Evolutionary conservation across 148 eudicot species (phyloP).

Genomic region (Simmondsia chinensis): DNA sequence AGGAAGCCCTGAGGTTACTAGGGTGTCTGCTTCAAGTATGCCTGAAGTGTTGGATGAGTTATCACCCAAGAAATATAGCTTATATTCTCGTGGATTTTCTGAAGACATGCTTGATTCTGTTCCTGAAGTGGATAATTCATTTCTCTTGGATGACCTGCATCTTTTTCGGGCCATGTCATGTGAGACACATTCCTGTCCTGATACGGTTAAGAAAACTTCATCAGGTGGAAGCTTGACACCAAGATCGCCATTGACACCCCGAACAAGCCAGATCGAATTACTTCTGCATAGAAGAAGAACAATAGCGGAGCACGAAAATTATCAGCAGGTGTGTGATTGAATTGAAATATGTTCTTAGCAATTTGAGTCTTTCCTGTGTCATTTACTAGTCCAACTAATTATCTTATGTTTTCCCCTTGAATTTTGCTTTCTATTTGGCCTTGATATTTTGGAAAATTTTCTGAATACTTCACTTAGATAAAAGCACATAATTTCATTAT

Average conservation of each 20-base stretch:
- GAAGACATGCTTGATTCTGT: constrained; percentile 52
- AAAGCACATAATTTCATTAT: too few relatives aligned
- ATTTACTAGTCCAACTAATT: too few relatives aligned
- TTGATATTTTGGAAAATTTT: too few relatives aligned
- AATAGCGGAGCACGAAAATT: constrained; percentile 76
- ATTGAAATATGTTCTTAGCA: too few relatives aligned
- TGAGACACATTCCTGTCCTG: constrained; percentile 28
- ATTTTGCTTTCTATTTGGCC: too few relatives aligned
- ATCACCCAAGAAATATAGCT: constrained; percentile 35
- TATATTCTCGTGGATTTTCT: constrained; percentile 30
- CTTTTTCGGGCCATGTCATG: constrained; percentile 21
- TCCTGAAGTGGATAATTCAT: constrained; percentile 40
- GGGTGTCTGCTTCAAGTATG: constrained; percentile 36
- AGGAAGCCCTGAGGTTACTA: constrained; percentile 40
- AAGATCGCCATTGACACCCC: constrained; percentile 88
- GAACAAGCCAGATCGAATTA: constrained; percentile 71
- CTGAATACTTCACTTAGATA: too few relatives aligned
- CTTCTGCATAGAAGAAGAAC: constrained; percentile 57
- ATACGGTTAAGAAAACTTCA: constrained; percentile 39
- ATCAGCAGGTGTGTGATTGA: constrained; percentile 52
- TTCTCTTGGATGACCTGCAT: constrained; percentile 31
- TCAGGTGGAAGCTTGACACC: constrained; percentile 78
- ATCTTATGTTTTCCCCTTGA: too few relatives aligned
- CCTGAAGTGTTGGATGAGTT: constrained; percentile 43
- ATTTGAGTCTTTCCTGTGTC: too few relatives aligned